These are phyloP conservation scores for Xerocomus tenax DNA, from an alignment of 1,284 basidiomycete genomes.

Conservation along the genomic window DNA sequence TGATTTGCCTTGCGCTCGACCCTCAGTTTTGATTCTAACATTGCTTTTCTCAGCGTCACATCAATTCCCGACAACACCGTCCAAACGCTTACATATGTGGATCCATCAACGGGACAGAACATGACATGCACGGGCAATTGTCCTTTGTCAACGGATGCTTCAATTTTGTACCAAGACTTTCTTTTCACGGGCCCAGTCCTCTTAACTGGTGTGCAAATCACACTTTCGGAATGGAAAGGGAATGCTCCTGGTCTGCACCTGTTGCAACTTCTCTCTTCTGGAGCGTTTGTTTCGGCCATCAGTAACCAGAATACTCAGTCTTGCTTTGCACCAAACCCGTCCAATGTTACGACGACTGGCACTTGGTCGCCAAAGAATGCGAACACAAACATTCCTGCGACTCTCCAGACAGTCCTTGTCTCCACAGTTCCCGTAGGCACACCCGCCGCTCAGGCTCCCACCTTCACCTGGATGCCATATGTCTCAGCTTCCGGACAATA, in stretches of 20 bases:
- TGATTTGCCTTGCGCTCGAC: not conserved
- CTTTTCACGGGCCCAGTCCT: conserved; percentile 56
- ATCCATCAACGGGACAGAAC: conserved; percentile 67
- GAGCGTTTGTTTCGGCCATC: conserved; percentile 74
- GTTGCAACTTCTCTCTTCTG: conserved; percentile 83
- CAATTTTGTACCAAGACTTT: conserved; percentile 83
- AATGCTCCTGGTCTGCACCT: conserved; percentile 77
- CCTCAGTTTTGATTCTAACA: not conserved
- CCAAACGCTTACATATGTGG: conserved; percentile 67
- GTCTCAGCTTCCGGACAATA: conserved; percentile 84
- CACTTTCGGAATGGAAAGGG: conserved; percentile 71
- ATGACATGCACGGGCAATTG: conserved; percentile 64
- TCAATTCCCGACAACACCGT: conserved; percentile 84
- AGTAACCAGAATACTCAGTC: conserved; percentile 53
- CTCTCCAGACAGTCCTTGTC: conserved; percentile 67
- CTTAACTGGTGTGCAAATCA: conserved; percentile 79
- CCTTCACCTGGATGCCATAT: conserved; percentile 84
- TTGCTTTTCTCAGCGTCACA: conserved; percentile 48
- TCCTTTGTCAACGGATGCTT: conserved; percentile 65
- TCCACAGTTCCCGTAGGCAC: conserved; percentile 63
- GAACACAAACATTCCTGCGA: conserved; percentile 70
- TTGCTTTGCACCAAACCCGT: conserved; percentile 67
- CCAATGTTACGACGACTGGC: conserved; percentile 56
- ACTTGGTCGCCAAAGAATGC: conserved; percentile 59
- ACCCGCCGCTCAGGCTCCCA: conserved; percentile 51